Evolutionary conservation across 192 early-diverging fungal genomes (phyloP), one percentile per base, ranked within the genome.

Genomic region (Coemansia sp.): DNA sequence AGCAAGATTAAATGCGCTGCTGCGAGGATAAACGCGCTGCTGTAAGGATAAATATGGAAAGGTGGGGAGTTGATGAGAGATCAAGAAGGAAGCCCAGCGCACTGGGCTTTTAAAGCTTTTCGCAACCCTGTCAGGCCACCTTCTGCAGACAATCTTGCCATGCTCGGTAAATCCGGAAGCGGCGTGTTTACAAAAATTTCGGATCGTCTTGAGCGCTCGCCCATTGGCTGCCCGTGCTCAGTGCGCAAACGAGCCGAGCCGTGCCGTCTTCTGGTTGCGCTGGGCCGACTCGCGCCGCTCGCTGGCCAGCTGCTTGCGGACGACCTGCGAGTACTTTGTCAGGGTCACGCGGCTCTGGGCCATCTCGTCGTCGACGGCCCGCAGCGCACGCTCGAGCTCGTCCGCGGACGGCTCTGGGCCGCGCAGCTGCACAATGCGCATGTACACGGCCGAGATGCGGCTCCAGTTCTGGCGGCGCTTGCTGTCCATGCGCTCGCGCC

Each of bases 401-500:
- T 50, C 56, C 1, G 51, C 44, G 3, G n/a, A 19, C 0, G 49
- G 27, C 46, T 43, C 35, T 21, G 60, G 51, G 3, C 71, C 64
- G 5, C 71, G 54, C n/a, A 73, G 64, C 71, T 67, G 71, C 56
- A 63, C 10, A 21, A 67, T 59, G 22, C 62, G 48, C 44, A 57
- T 73, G 46, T 73, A 67, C 6, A 73, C 64, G 22, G 71, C 71
- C 2, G 71, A 57, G 18, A 73, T 73, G 28, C 71, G 71, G 56
- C 71, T 73, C 71, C 71, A 73, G 56, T 73, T 73, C 52, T 73
- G 71, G 8, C 71, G 59, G 3, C 56, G 59, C 46, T 54, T 57
- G 60, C 64, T 73, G 51, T 73, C 71, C 71, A 73, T 73, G 60
- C 62, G 66, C 24, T 67, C 71, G 42, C 71, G 64, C 71, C 71